phyloP scores from a whole-genome alignment of 83 land plant species.

The Larix sibirica region DNA sequence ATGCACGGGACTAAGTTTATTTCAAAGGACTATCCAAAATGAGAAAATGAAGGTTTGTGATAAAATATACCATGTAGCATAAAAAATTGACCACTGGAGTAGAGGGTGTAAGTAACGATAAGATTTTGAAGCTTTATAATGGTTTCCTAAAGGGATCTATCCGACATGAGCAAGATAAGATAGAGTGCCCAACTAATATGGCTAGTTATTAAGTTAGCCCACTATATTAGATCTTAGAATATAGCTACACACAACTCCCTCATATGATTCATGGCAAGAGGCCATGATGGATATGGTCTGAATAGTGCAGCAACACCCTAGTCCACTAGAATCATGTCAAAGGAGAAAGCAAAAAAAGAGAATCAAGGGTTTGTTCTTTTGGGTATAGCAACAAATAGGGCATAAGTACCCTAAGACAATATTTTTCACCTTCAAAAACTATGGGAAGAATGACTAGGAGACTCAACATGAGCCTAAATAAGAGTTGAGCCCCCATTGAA shows the following conservation, averaged over 20 bases:
- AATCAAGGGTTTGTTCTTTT: neutral
- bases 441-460: neutral
- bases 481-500: neutral
- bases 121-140: neutral
- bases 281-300: too few relatives aligned
- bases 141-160: neutral
- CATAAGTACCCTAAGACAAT: neutral
- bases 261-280: too few relatives aligned
- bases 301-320: too few relatives aligned
- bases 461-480: neutral
- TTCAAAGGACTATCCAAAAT: neutral
- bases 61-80: neutral
- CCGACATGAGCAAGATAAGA: neutral
- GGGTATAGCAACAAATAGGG: neutral
- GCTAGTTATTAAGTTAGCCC: neutral
- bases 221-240: neutral
- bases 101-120: neutral
- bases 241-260: neutral
- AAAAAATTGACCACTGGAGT: neutral
- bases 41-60: neutral
- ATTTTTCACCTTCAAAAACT: neutral
- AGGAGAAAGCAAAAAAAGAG: neutral
- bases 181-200: neutral
- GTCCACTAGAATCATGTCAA: too few relatives aligned
- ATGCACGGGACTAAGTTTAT: neutral